Evolutionary conservation across 1,284 basidiomycete genomes (phyloP).

Genomic region (Tremellales sp.): DNA sequence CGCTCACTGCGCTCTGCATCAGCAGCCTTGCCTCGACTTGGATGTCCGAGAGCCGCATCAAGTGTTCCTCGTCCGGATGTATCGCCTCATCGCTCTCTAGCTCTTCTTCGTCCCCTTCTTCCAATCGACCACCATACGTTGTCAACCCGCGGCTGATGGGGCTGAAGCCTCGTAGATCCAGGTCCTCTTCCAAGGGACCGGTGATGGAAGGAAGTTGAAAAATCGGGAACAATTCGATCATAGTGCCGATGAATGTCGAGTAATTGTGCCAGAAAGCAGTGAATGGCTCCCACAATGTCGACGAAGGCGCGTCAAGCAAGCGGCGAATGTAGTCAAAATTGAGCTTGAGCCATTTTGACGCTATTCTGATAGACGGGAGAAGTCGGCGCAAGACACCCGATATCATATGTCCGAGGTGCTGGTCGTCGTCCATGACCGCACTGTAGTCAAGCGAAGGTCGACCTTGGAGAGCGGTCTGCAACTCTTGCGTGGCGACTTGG

Average conservation of each 20-base stretch:
- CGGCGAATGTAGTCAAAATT: conserved; percentile 67
- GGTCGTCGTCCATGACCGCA: too few relatives aligned
- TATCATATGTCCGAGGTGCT: too few relatives aligned
- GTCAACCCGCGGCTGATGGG: conserved; percentile 62
- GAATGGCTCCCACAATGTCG: conserved; percentile 22
- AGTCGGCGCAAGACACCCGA: conserved; percentile 78
- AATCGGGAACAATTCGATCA: conserved; percentile 67
- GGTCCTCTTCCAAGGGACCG: conserved; percentile 80
- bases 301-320: conserved; percentile 13
- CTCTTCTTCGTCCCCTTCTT: conserved; percentile 15
- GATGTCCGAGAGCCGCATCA: conserved; percentile 88
- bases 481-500: too few relatives aligned
- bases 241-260: conserved; percentile 61
- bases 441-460: too few relatives aligned
- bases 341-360: conserved; percentile 80
- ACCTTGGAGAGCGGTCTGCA: too few relatives aligned
- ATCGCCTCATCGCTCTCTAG: conserved; percentile 50
- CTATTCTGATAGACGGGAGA: conserved; percentile 79
- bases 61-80: conserved; percentile 90
- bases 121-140: conserved; percentile 5
- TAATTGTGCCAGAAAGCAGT: conserved; percentile 69
- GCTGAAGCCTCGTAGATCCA: conserved; percentile 81
- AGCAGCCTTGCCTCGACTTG: conserved; percentile 64
- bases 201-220: conserved; percentile 61
- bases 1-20: conserved; percentile 34